These are phyloP conservation scores for Camelina hispida DNA, from an alignment of 345 rosid genomes.

Conservation along the genomic window DNA sequence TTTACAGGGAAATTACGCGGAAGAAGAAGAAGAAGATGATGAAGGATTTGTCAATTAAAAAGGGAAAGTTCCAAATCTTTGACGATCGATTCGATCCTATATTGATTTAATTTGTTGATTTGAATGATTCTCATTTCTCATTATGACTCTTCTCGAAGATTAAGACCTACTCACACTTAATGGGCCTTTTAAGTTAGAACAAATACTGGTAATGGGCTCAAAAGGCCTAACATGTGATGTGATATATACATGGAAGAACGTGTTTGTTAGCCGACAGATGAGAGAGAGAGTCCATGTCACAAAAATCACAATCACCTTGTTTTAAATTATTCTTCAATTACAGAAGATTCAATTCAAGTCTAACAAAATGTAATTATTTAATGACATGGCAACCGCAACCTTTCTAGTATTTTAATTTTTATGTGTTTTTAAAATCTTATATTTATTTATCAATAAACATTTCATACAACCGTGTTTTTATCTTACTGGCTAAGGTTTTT, in stretches of 20 bases:
- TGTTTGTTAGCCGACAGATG: too few relatives aligned
- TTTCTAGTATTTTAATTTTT: too few relatives aligned
- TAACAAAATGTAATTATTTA: too few relatives aligned
- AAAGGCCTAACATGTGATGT: neutral
- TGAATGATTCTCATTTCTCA: constrained; percentile 1
- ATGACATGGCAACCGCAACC: too few relatives aligned
- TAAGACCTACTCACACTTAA: neutral
- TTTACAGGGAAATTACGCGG: constrained; percentile 24
- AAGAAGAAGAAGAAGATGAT: constrained; percentile 15
- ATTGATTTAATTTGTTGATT: neutral
- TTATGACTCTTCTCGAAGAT: constrained; percentile 11
- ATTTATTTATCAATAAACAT: too few relatives aligned
- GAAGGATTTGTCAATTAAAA: neutral
- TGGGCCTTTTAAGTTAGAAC: neutral
- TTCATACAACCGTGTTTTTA: neutral
- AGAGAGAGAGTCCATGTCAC: too few relatives aligned
- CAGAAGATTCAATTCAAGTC: too few relatives aligned
- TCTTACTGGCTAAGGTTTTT: constrained; percentile 40
- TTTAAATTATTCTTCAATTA: too few relatives aligned
- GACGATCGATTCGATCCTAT: neutral
- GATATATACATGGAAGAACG: too few relatives aligned
- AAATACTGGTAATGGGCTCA: neutral
- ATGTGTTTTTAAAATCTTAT: too few relatives aligned
- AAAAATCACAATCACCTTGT: too few relatives aligned
- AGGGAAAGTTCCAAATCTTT: constrained; percentile 18